phyloP scores from a whole-genome alignment of 305 asterid genomes.

The Fraxinus latifolia region DNA sequence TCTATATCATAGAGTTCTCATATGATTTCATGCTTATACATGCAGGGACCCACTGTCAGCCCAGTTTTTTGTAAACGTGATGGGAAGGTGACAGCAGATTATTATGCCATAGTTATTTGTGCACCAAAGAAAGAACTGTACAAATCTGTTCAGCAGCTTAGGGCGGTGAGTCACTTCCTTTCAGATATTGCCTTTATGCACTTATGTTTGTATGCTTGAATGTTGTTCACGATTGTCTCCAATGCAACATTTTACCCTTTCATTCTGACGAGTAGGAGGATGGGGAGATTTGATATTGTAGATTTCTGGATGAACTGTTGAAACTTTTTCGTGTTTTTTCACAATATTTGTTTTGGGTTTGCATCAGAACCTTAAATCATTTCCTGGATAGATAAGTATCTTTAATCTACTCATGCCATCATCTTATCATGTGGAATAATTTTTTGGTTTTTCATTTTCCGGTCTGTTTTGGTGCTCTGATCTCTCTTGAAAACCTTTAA shows the following conservation, averaged over 20 bases:
- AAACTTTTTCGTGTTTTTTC: neutral
- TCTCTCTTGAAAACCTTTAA: neutral
- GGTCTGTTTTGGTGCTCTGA: neutral
- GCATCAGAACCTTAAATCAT: neutral
- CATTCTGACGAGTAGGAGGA: neutral
- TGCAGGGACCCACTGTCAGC: conserved; percentile 93
- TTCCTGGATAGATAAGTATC: neutral
- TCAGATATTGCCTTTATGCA: neutral
- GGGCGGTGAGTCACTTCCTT: conserved; percentile 59
- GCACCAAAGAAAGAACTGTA: conserved; percentile 87
- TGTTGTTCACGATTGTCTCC: neutral
- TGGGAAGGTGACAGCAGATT: conserved; percentile 55
- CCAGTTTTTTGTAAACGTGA: conserved; percentile 71
- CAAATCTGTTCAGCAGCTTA: conserved; percentile 84
- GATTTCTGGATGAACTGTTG: neutral
- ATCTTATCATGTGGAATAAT: neutral
- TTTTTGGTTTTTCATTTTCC: neutral
- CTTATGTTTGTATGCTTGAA: conserved; percentile 1
- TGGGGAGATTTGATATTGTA: neutral
- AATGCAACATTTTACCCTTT: conserved; percentile 2
- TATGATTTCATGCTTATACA: conserved; percentile 18
- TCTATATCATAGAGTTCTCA: conserved; percentile 7
- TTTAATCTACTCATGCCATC: neutral
- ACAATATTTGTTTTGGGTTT: neutral
- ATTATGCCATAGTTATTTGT: conserved; percentile 82